Percentiles rank a stretch among this genome's conserved stretches.
These are phyloP conservation scores for Scutellaria minor DNA, from an alignment of 257 asterid species.

Conservation along the genomic window DNA sequence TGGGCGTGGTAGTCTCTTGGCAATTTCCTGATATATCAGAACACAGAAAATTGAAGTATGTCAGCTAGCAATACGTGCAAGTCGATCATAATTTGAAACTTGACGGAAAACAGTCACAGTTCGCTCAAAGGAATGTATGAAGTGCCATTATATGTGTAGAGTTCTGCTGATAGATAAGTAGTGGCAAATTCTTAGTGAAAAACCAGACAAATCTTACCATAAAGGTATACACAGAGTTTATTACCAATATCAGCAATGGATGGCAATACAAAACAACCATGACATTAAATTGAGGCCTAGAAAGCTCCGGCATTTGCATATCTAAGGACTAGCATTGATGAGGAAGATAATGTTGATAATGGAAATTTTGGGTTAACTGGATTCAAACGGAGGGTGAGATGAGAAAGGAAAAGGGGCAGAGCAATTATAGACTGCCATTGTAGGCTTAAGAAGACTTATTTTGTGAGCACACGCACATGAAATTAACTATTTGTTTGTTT, in stretches of 20 bases:
- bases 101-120: background rate
- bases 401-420: background rate
- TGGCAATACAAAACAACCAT: no score
- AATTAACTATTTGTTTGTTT: background rate
- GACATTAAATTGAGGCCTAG: no score
- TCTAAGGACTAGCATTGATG: background rate
- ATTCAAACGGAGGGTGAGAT: background rate
- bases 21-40: conserved; percentile 66
- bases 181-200: background rate
- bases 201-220: background rate
- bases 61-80: conserved; percentile 1
- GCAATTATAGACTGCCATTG: background rate
- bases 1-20: conserved; percentile 80
- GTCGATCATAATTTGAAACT: background rate
- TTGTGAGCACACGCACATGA: background rate
- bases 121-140: background rate
- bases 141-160: background rate
- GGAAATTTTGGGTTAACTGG: background rate
- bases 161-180: background rate
- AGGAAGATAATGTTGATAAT: no score
- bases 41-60: conserved; percentile 1
- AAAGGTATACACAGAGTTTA: no score
- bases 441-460: background rate
- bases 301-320: no score
- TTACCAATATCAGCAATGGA: no score